Base-by-base conservation (phyloP, 2,329 filamentous ascomycete species). In the Tolypocladium endophyticum region DNA sequence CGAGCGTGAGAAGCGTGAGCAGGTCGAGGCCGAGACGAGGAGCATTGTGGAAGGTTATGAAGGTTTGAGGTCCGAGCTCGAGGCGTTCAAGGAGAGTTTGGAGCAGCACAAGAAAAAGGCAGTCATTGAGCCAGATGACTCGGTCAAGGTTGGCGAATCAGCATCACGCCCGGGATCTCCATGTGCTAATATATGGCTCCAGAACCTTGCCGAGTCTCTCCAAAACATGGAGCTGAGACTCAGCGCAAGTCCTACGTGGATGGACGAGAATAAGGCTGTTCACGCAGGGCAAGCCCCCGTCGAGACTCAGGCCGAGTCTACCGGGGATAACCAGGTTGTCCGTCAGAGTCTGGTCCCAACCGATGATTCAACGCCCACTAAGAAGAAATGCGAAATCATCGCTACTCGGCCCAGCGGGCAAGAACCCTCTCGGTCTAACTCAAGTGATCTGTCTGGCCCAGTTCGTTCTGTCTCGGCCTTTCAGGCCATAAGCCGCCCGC, bases 1-100 rank as follows among this genome's bases (percentile, higher is more conserved):
- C 2, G 74, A 75, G 64, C 68, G 64, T 43, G 60, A 67, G n/a
- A 72, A 72, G 61, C 66, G 64, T 5, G 64, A 69, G 30, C 60
- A 66, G 53, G 67, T 66, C 1, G 71, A 73, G 60, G 60, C 64
- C 0, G 64, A 68, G 55, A 61, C 69, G 4, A 66, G 66, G 41
- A 69, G 68, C 57, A 64, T 70, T 33, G 62, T 69, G 60, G 65
- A 69, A 7, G 62, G 69, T 18, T 56, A 70, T n/a, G 64, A 68
- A 52, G 64, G 62, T 4, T 59, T 74, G 39, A 65, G 63, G 3
- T 57, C 39, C 1, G 70, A 73, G 57, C 63, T 73, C 58, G 69
- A 68, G 61, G 62, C 64, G 1, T 59, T 72, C 56, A 71, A 69
- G 58, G 68, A 70, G 2, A 66, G 66, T 18, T 64, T 67, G 6